These are phyloP conservation scores for Termitomyces sp. DNA, from an alignment of 768 basidiomycete species.

Conservation along the genomic window DNA sequence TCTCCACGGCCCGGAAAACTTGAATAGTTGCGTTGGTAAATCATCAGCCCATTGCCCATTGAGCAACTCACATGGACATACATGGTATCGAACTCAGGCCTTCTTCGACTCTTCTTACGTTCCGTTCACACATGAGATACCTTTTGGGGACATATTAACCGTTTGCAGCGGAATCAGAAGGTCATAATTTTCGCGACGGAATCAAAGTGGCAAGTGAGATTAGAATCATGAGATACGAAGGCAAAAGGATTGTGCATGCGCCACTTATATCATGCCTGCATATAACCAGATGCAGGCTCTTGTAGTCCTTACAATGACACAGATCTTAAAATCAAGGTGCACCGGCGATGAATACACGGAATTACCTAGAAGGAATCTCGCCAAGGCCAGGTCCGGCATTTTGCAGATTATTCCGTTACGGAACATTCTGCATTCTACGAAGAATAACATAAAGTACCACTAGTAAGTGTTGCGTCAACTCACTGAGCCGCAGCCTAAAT, in stretches of 20 bases:
- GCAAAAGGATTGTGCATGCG: background rate
- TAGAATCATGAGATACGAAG: background rate
- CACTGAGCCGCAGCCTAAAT: background rate
- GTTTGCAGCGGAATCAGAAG: background rate
- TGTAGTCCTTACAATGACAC: background rate
- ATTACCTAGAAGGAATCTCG: background rate
- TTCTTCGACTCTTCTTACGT: background rate
- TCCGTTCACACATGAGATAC: background rate
- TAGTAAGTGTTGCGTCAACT: background rate
- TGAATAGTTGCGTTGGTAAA: background rate
- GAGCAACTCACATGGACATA: background rate
- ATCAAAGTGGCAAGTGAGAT: background rate
- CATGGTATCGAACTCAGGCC: background rate
- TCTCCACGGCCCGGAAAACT: background rate
- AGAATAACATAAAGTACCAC: no score
- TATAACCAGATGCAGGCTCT: background rate
- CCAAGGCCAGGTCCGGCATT: background rate
- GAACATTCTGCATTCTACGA: background rate
- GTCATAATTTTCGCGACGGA: background rate
- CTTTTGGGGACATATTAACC: background rate
- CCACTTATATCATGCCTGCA: background rate
- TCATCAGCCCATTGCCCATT: background rate
- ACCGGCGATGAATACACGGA: background rate
- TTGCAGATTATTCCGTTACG: background rate
- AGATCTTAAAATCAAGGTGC: background rate